phyloP scores from a whole-genome alignment of 345 rosid genomes.

The Sisymbrium altissimum region DNA sequence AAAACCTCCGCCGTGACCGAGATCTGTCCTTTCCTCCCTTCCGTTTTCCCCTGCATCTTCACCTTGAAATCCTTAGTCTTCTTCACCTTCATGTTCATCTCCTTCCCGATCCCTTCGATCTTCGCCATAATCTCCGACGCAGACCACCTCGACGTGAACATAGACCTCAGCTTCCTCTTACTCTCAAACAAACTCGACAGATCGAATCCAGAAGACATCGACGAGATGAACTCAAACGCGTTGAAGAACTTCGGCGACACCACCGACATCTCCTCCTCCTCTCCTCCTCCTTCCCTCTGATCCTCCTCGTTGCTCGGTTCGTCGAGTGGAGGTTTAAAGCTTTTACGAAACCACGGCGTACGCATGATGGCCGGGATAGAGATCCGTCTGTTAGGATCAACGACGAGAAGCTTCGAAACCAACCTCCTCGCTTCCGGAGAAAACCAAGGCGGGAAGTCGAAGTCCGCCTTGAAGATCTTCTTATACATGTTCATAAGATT shows the following conservation, averaged over 20 bases:
- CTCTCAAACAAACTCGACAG: constrained; percentile 66
- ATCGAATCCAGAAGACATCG: constrained; percentile 81
- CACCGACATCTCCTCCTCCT: neutral
- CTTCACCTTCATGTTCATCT: constrained; percentile 49
- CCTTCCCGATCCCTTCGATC: constrained; percentile 52
- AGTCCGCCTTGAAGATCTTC: constrained; percentile 57
- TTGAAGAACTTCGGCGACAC: constrained; percentile 44
- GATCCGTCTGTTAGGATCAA: constrained; percentile 59
- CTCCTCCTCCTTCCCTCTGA: neutral
- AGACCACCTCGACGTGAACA: constrained; percentile 61
- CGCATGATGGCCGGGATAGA: constrained; percentile 60
- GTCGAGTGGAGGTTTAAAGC: constrained; percentile 42
- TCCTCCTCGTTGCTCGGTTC: constrained; percentile 5
- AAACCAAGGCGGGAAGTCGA: constrained; percentile 66
- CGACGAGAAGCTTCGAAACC: constrained; percentile 57
- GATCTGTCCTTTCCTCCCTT: constrained; percentile 61
- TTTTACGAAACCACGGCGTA: constrained; percentile 61
- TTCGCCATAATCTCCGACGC: constrained; percentile 45
- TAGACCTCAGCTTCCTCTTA: constrained; percentile 43
- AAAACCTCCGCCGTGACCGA: constrained; percentile 61
- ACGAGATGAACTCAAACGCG: constrained; percentile 71
- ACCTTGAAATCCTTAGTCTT: constrained; percentile 47
- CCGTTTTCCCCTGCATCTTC: constrained; percentile 41
- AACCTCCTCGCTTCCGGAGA: constrained; percentile 50
- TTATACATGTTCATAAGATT: constrained; percentile 61